Evolutionary conservation across 306 rosid species (phyloP).

Genomic region (Herpetospermum pedunculosum): DNA sequence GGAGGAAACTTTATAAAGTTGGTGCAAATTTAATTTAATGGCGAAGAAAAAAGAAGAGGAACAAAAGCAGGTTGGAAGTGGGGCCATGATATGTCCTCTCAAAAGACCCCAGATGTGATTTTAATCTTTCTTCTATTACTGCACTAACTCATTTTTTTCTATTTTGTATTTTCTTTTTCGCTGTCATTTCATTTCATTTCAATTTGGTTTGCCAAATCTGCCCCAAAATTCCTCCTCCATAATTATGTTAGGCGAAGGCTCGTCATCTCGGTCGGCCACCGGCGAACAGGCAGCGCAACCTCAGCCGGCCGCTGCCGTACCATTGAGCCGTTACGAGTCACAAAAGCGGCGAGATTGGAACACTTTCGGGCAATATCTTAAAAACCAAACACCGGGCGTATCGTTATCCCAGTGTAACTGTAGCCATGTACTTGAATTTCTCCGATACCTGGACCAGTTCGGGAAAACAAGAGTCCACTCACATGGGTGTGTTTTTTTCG

Average conservation of each 20-base stretch:
- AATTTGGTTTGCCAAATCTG: conserved; percentile 16
- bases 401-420: conserved; percentile 56
- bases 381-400: conserved; percentile 59
- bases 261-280: conserved; percentile 15
- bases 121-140: conserved; percentile 59
- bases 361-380: conserved; percentile 73
- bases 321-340: conserved; percentile 72
- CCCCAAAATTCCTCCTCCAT: conserved; percentile 12
- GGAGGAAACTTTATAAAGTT: conserved; percentile 1
- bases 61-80: conserved; percentile 45
- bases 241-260: conserved; percentile 38
- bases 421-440: conserved; percentile 79
- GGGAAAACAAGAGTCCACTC: conserved; percentile 86
- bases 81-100: conserved; percentile 79
- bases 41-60: neutral
- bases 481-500: conserved; percentile 74
- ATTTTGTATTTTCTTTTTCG: conserved; percentile 2
- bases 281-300: too few relatives aligned
- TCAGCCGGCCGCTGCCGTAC: too few relatives aligned
- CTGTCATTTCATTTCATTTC: neutral
- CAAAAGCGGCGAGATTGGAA: conserved; percentile 90
- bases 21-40: neutral
- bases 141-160: conserved; percentile 34
- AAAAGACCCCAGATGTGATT: conserved; percentile 62
- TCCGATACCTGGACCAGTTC: conserved; percentile 77